phyloP scores from a whole-genome alignment of 1,139 yeast species.

The Maudiozyma humilis region DNA sequence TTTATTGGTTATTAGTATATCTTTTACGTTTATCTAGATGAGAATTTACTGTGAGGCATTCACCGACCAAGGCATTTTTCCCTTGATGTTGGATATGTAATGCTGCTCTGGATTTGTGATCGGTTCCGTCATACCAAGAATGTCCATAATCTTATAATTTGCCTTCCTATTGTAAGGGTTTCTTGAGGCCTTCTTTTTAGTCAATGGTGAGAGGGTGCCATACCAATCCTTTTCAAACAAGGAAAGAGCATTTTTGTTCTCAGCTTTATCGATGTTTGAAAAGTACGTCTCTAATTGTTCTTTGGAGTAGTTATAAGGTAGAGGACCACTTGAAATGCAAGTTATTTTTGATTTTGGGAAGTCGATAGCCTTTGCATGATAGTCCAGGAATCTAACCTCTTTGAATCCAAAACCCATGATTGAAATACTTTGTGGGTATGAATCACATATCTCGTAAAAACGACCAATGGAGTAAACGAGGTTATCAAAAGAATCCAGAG shows the following conservation, averaged over 20 bases:
- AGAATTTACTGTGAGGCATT: background rate
- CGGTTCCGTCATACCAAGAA: slow-evolving; percentile 11
- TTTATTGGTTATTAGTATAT: background rate
- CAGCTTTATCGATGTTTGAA: slow-evolving; percentile 40
- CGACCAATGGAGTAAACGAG: slow-evolving; percentile 55
- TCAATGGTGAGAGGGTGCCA: slow-evolving; percentile 38
- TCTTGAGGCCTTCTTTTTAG: slow-evolving; percentile 32
- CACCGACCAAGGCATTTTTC: slow-evolving; percentile 28
- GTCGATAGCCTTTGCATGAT: slow-evolving; percentile 41
- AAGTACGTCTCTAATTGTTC: slow-evolving; percentile 28
- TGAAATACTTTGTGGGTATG: slow-evolving; percentile 46
- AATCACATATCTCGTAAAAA: slow-evolving; percentile 41
- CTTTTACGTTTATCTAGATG: background rate
- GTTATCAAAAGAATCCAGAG: slow-evolving; percentile 78
- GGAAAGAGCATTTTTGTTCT: slow-evolving; percentile 47
- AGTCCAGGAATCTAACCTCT: slow-evolving; percentile 44
- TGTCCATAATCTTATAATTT: slow-evolving; percentile 35
- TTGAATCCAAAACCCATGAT: slow-evolving; percentile 74
- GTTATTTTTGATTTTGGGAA: slow-evolving; percentile 19
- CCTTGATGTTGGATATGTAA: slow-evolving; percentile 16
- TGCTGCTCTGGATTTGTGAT: slow-evolving; percentile 16
- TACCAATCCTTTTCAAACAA: slow-evolving; percentile 54
- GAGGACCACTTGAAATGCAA: slow-evolving; percentile 60
- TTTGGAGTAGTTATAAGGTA: slow-evolving; percentile 33
- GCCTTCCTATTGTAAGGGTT: slow-evolving; percentile 53